Base-by-base conservation (phyloP, 768 basidiomycete species). In the Russula dissimulans region DNA sequence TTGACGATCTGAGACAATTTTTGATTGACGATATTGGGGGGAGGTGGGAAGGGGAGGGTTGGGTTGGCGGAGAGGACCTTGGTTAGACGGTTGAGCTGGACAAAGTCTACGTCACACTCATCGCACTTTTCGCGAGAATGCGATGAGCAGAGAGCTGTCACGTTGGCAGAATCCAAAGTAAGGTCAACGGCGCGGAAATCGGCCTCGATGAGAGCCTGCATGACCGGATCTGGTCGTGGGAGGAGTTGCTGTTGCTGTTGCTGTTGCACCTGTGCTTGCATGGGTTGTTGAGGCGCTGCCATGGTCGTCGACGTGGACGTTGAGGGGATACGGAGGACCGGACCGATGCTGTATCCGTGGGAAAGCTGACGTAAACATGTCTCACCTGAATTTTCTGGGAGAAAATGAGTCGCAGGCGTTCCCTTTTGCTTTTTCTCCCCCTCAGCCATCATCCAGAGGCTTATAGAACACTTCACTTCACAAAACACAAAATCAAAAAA, bases 81-180 rank as follows among this genome's bases (percentile, higher is more conserved):
- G 10, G 89, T 79, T 57, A 95, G 80, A 22, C 86, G 83, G 72
- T 95, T 97, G 56, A 94, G 76, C 54, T 74, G 74, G 50, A 79
- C 72, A 73, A 87, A 93, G 74, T 97, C 90, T 3, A 87, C 67
- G 57, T 78, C 78, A 71, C 91, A 94, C 38, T 79, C 77, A 52
- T 79, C 74, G 72, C 92, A 94, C 70, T 85, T 85, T 71, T 90
- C 88, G 51, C 79, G 75, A 62, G 79, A 78, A 76, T 95, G 92
- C 26, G 71, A 68, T 8, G 72, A 74, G 71, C 92, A 95, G 41
- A 86, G 75, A 1, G 81, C 85, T 18, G 76, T 70, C 26, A 78
- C 72, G 62, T 74, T 75, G 63, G 87, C 82, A 15, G 80, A 74
- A 10, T 78, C 78, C 36, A 90, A 74, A 1, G 74, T 72, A 51